These are phyloP conservation scores for Rhododendron williamsianum DNA, from an alignment of 148 eudicot genomes.

Conservation along the genomic window DNA sequence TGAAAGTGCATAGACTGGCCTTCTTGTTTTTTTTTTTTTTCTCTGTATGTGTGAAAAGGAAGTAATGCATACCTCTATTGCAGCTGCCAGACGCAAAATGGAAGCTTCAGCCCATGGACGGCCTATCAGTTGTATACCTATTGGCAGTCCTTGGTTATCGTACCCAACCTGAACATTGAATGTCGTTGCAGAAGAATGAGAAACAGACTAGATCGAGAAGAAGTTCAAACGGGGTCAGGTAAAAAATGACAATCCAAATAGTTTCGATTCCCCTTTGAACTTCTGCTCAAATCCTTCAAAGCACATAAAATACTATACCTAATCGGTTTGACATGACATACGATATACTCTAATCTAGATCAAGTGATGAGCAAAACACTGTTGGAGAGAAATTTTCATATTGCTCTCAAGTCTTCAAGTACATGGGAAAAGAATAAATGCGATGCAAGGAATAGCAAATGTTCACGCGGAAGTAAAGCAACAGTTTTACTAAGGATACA, in stretches of 20 bases:
- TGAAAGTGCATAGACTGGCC: conserved; percentile 55
- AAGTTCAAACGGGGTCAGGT: not conserved
- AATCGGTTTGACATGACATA: not conserved
- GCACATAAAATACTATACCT: not conserved
- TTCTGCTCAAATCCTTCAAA: not conserved
- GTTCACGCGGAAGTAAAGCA: not conserved
- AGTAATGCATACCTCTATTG: conserved; percentile 50
- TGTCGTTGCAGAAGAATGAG: not conserved
- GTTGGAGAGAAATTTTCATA: not conserved
- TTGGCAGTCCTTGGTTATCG: conserved; percentile 89
- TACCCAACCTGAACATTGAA: conserved; percentile 63
- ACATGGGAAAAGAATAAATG: not conserved
- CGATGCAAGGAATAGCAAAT: not conserved
- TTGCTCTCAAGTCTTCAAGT: not conserved
- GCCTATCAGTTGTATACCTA: conserved; percentile 84
- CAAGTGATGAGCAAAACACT: not conserved
- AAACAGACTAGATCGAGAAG: not conserved
- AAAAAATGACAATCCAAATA: not conserved
- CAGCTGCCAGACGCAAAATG: conserved; percentile 75
- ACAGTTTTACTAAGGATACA: not conserved
- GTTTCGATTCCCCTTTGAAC: not conserved
- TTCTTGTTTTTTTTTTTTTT: conserved; percentile 72
- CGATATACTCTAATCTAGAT: not conserved
- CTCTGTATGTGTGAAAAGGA: not conserved
- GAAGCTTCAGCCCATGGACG: conserved; percentile 96